Percentiles rank a stretch among this genome's conserved stretches.
Conservation (phyloP, 164 flowering plant genomes). For the Sedum album region DNA sequence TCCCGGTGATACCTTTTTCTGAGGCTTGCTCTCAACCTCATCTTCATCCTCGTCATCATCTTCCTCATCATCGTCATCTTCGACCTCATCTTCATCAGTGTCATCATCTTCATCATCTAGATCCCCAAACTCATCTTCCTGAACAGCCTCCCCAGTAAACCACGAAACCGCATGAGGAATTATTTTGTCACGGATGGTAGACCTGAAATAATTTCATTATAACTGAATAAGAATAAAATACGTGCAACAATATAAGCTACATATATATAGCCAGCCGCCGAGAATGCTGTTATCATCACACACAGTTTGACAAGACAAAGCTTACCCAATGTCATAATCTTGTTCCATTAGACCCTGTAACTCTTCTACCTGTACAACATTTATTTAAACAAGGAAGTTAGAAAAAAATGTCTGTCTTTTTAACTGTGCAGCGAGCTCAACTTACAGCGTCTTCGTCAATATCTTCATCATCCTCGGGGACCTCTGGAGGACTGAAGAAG, state of each 20-base stretch:
- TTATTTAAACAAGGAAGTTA: neutral
- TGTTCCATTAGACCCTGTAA: slow-evolving; percentile 59
- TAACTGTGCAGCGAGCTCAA: neutral
- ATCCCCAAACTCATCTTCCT: slow-evolving; percentile 45
- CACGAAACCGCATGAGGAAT: slow-evolving; percentile 87
- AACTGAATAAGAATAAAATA: neutral
- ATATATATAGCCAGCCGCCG: neutral
- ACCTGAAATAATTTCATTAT: slow-evolving; percentile 23
- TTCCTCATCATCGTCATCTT: slow-evolving; percentile 52
- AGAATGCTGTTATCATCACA: neutral
- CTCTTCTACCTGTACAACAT: slow-evolving; percentile 40
- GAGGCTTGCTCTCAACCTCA: neutral
- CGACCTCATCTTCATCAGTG: slow-evolving; percentile 28
- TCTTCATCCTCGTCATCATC: slow-evolving; percentile 15
- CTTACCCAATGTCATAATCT: slow-evolving; percentile 57
- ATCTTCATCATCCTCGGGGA: slow-evolving; percentile 88
- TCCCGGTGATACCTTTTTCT: neutral
- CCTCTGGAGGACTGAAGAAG: slow-evolving; percentile 84
- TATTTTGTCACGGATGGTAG: slow-evolving; percentile 74
- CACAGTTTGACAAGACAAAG: neutral
- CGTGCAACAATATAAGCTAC: neutral
- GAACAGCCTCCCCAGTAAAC: slow-evolving; percentile 78
- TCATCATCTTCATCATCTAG: slow-evolving; percentile 46
- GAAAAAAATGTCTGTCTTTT: neutral
- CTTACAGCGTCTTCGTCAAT: slow-evolving; percentile 86